Percentiles rank a stretch among this genome's conserved stretches.
These are phyloP conservation scores for Annulohypoxylon stygium DNA, from an alignment of 495 filamentous ascomycete species.

Conservation along the genomic window DNA sequence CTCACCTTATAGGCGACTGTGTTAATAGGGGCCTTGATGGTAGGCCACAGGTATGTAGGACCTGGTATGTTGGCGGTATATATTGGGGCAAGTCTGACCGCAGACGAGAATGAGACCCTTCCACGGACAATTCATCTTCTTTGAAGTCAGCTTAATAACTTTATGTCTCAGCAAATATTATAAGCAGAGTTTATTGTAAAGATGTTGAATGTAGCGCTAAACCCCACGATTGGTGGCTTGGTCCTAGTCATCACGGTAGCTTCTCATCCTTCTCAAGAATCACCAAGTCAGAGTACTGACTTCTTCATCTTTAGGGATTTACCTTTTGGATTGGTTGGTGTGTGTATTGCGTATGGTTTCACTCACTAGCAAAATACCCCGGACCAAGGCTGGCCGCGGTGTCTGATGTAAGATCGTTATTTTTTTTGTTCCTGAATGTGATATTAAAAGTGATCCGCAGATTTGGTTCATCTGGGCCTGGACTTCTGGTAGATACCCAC, in stretches of 20 bases:
- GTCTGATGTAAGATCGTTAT: slow-evolving; percentile 42
- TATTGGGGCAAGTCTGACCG: background rate
- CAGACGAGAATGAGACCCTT: background rate
- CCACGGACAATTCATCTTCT: background rate
- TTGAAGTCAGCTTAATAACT: background rate
- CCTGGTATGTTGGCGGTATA: background rate
- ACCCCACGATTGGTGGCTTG: background rate
- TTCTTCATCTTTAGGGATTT: slow-evolving; percentile 16
- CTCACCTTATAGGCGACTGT: too few species aligned
- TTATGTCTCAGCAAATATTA: background rate
- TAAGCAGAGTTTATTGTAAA: background rate
- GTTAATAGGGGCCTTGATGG: too few species aligned
- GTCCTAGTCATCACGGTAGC: background rate
- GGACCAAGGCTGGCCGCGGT: slow-evolving; percentile 56
- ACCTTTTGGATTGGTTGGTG: slow-evolving; percentile 40
- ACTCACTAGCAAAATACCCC: slow-evolving; percentile 57
- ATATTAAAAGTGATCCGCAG: slow-evolving; percentile 16
- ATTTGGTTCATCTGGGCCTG: slow-evolving; percentile 44
- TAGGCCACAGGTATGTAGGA: too few species aligned
- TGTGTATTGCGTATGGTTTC: slow-evolving; percentile 55
- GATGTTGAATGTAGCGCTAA: slow-evolving; percentile 9
- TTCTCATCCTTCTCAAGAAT: background rate
- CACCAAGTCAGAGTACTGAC: slow-evolving; percentile 10
- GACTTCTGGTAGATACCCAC: slow-evolving; percentile 41
- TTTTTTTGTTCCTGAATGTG: background rate